Conservation (phyloP, 805 yeast genomes). For the Candida yuanshanica region DNA sequence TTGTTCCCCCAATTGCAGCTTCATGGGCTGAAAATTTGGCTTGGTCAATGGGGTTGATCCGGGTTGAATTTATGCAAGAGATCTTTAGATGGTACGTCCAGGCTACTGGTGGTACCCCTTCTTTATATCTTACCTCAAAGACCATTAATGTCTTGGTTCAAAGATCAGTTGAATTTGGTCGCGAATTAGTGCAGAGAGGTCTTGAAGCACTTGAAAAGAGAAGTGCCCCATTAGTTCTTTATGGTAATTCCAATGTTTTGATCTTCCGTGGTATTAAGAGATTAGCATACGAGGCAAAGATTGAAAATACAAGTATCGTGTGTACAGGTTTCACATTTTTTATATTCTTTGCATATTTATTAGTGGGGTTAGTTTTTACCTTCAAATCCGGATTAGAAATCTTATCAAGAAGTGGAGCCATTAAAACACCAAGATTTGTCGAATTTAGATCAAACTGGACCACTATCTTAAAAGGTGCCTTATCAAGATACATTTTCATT, state of each 20-base stretch:
- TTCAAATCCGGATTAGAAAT: slow-evolving; percentile 47
- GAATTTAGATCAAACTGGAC: slow-evolving; percentile 53
- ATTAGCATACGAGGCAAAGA: slow-evolving; percentile 67
- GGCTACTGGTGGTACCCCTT: slow-evolving; percentile 87
- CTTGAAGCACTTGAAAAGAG: slow-evolving; percentile 28
- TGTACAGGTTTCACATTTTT: slow-evolving; percentile 86
- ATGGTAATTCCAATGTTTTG: slow-evolving; percentile 52
- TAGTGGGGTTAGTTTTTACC: slow-evolving; percentile 54
- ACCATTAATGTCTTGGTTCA: slow-evolving; percentile 72
- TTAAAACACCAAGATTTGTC: slow-evolving; percentile 40
- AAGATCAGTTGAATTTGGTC: slow-evolving; percentile 38
- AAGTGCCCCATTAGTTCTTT: slow-evolving; percentile 28
- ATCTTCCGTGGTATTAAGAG: slow-evolving; percentile 86
- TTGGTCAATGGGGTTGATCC: slow-evolving; percentile 93
- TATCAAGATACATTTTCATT: slow-evolving; percentile 73
- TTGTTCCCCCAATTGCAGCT: slow-evolving; percentile 94
- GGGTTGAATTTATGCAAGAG: slow-evolving; percentile 67
- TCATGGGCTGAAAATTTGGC: slow-evolving; percentile 97
- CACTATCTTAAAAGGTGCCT: slow-evolving; percentile 65
- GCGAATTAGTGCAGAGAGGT: slow-evolving; percentile 25
- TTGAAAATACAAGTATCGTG: slow-evolving; percentile 80
- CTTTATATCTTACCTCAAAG: slow-evolving; percentile 55
- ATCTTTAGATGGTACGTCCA: slow-evolving; percentile 93
- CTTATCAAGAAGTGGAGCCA: slow-evolving; percentile 41
- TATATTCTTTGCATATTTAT: slow-evolving; percentile 66